These are phyloP conservation scores for Thymus mandschuricus DNA, from an alignment of 257 asterid genomes.

Conservation along the genomic window DNA sequence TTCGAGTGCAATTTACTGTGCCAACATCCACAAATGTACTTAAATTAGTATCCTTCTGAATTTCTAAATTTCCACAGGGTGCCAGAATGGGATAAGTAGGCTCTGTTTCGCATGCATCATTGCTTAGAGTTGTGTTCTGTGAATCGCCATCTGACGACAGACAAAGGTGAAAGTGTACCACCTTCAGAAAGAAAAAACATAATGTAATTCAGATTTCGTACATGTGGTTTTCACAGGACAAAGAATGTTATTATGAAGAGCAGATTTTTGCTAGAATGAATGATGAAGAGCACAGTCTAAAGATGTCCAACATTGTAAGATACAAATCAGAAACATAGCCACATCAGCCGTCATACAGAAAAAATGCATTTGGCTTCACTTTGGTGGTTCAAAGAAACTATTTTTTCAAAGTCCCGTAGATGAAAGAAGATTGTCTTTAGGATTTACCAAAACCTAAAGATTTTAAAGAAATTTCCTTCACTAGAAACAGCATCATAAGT, in stretches of 20 bases:
- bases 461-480: neutral
- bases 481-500: too few relatives aligned
- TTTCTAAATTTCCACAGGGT: conserved; percentile 41
- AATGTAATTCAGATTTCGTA: conserved; percentile 24
- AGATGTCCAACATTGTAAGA: conserved; percentile 7
- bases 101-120: conserved; percentile 41
- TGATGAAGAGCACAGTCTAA: conserved; percentile 16
- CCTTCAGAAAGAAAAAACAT: conserved; percentile 50
- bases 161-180: conserved; percentile 57
- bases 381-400: conserved; percentile 22
- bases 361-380: neutral
- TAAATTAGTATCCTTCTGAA: conserved; percentile 34
- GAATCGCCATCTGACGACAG: conserved; percentile 54
- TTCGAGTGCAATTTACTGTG: conserved; percentile 31
- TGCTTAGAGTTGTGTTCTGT: conserved; percentile 36
- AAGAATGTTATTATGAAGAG: conserved; percentile 18
- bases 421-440: conserved; percentile 4
- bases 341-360: neutral
- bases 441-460: neutral
- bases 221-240: conserved; percentile 18
- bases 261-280: conserved; percentile 17
- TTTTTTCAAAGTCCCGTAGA: conserved; percentile 9
- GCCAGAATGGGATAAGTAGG: conserved; percentile 27
- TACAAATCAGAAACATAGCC: conserved; percentile 25
- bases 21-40: conserved; percentile 29